Percentiles rank a stretch among this genome's conserved stretches.
These are phyloP conservation scores for Ophiobolus disseminans DNA, from an alignment of 2,329 filamentous ascomycete genomes.

Conservation along the genomic window DNA sequence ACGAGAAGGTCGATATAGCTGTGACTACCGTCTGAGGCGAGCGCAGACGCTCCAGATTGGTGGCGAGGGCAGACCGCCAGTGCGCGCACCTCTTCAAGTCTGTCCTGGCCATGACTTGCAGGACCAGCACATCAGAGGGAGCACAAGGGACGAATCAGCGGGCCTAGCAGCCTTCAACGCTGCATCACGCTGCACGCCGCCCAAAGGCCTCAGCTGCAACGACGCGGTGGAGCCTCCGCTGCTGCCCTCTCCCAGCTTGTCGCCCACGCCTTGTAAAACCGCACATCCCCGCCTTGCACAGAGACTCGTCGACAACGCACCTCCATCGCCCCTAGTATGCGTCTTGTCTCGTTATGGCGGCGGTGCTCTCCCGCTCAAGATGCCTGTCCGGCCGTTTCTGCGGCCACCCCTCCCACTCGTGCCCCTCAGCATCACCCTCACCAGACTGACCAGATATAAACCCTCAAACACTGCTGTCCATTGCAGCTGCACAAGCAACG, in stretches of 20 bases:
- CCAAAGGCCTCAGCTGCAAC: constrained; percentile 26
- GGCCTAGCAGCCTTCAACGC: constrained; percentile 6
- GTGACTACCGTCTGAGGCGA: not conserved
- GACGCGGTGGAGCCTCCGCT: constrained; percentile 1
- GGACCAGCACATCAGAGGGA: constrained; percentile 25
- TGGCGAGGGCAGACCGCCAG: constrained; percentile 20
- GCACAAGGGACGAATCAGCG: constrained; percentile 18
- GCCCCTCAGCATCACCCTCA: constrained; percentile 10
- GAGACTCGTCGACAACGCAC: constrained; percentile 26
- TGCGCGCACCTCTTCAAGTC: not conserved
- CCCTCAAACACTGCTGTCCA: constrained; percentile 13
- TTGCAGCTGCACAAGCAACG: constrained; percentile 9
- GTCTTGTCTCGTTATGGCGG: constrained; percentile 7
- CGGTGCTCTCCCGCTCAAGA: constrained; percentile 12
- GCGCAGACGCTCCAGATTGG: constrained; percentile 7
- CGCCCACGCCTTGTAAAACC: constrained; percentile 13
- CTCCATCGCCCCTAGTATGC: constrained; percentile 17
- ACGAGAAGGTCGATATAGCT: constrained; percentile 2
- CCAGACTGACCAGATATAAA: constrained; percentile 3
- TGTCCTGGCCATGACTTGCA: constrained; percentile 30
- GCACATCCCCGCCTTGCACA: constrained; percentile 23
- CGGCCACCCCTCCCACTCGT: constrained; percentile 20
- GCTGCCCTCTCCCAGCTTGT: not conserved
- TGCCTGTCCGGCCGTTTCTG: constrained; percentile 24
- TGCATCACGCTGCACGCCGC: constrained; percentile 19